Conservation (phyloP, 2,329 filamentous ascomycete genomes). For the Blastomyces silverae region DNA sequence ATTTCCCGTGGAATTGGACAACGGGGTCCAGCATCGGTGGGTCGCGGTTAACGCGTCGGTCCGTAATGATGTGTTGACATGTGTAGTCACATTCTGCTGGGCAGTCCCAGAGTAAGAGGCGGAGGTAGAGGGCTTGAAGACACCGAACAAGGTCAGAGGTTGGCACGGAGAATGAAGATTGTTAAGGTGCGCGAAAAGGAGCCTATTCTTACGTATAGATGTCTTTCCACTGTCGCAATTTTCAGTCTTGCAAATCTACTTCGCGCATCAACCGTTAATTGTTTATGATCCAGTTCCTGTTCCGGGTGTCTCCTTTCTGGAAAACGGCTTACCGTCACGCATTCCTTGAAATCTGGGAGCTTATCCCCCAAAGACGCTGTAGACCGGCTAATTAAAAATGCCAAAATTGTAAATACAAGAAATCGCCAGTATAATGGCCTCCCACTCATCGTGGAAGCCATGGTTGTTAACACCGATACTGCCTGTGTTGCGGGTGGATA, state of each 20-base stretch:
- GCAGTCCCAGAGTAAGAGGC: conserved; percentile 87
- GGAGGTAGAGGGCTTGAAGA: conserved; percentile 67
- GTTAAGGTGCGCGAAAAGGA: conserved; percentile 13
- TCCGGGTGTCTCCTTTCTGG: conserved; percentile 15
- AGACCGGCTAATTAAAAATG: conserved; percentile 34
- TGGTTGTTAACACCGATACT: conserved; percentile 14
- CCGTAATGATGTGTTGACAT: conserved; percentile 88
- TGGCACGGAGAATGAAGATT: conserved; percentile 17
- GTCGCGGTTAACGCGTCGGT: conserved; percentile 58
- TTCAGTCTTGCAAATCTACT: conserved; percentile 63
- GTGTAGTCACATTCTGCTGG: conserved; percentile 93
- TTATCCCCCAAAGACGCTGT: conserved; percentile 75
- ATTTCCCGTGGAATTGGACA: conserved; percentile 96
- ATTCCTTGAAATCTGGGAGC: conserved; percentile 79
- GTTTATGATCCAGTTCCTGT: background rate
- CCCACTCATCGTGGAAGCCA: conserved; percentile 16
- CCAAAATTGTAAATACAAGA: conserved; percentile 31
- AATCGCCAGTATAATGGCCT: conserved; percentile 20
- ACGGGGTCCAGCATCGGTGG: conserved; percentile 60
- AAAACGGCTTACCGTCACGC: conserved; percentile 61
- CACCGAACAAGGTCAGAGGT: conserved; percentile 22
- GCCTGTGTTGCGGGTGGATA: background rate
- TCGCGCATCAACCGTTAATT: conserved; percentile 36
- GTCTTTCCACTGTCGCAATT: conserved; percentile 67
- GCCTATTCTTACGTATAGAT: conserved; percentile 58